Conservation (phyloP, 73 alveolate genomes). For the Paramecium biaurelia region DNA sequence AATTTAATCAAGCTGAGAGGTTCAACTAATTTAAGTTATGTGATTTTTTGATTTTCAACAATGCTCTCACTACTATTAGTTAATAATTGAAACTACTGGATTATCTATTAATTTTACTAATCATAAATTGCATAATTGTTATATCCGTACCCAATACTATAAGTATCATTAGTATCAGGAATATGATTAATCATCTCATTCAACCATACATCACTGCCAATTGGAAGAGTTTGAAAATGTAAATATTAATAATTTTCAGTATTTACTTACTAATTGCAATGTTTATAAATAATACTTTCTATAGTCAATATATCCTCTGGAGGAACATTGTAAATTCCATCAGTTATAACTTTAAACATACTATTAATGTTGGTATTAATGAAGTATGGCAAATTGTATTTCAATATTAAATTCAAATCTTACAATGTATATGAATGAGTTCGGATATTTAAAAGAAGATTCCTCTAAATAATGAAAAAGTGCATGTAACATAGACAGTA, state of each 20-base stretch:
- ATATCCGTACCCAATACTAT: background rate
- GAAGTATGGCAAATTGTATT: background rate
- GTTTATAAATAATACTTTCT: background rate
- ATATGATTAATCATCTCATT: background rate
- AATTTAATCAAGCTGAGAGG: background rate
- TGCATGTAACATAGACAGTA: background rate
- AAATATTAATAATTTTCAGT: background rate
- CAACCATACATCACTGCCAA: constrained; percentile 3
- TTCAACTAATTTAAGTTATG: background rate
- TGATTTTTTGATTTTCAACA: background rate
- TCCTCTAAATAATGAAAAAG: background rate
- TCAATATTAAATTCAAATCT: background rate
- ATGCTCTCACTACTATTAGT: background rate
- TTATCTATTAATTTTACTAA: background rate
- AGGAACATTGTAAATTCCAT: background rate
- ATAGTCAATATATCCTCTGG: background rate
- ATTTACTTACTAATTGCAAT: background rate
- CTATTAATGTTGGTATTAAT: background rate
- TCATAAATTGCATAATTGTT: background rate
- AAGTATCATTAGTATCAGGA: background rate
- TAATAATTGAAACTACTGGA: background rate
- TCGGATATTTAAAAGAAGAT: background rate
- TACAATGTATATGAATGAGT: background rate
- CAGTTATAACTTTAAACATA: background rate
- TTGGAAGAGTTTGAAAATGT: background rate